Evolutionary conservation across 2,329 filamentous ascomycete species (phyloP).

Genomic region (Fusarium sp.): DNA sequence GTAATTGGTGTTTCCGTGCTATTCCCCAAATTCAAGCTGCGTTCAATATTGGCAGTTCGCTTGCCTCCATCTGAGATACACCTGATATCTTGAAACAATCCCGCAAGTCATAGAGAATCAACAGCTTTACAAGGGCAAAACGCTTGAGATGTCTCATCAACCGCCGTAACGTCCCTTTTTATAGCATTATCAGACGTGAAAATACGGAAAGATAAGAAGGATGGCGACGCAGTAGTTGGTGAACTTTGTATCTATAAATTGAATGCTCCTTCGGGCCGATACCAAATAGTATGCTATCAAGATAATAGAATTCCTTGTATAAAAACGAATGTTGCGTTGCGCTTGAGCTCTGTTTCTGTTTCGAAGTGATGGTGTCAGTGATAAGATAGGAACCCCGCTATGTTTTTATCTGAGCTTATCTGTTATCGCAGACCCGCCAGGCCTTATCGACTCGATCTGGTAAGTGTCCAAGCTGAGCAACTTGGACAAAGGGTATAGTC

Average conservation of each 20-base stretch:
- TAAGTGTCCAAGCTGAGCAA: no score
- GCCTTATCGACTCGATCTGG: fast-evolving
- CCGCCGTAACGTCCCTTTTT: fast-evolving
- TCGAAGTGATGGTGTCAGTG: no score
- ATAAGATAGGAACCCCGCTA: background rate
- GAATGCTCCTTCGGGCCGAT: fast-evolving
- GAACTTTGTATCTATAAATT: fast-evolving
- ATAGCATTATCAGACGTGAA: fast-evolving
- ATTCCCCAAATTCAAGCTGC: background rate
- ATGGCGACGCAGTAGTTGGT: fast-evolving
- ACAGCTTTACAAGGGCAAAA: fast-evolving
- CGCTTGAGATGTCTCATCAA: fast-evolving
- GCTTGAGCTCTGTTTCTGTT: no score
- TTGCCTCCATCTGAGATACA: background rate
- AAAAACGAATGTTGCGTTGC: background rate
- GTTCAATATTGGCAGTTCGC: fast-evolving
- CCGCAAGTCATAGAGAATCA: fast-evolving
- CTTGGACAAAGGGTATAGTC: background rate
- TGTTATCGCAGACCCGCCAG: background rate
- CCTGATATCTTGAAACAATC: fast-evolving
- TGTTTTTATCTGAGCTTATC: background rate
- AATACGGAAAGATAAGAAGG: fast-evolving
- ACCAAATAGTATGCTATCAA: fast-evolving
- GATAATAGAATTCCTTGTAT: fast-evolving
- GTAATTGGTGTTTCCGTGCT: fast-evolving